Base-by-base conservation (phyloP, 805 yeast species). In the Dipodascus geniculatus region DNA sequence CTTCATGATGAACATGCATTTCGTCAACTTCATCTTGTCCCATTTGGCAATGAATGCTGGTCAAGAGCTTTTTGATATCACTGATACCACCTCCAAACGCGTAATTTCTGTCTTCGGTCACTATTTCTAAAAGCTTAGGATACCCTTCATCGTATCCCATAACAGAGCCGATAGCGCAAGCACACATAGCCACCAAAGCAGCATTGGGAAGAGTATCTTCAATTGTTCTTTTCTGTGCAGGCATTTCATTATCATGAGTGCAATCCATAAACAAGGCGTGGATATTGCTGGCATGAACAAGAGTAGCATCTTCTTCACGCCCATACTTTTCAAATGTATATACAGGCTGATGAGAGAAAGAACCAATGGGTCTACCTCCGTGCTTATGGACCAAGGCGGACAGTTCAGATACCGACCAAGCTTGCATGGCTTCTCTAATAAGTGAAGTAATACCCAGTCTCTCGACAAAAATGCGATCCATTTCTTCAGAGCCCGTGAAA, bases 191-290 rank as follows among this genome's bases (percentile, higher is more conserved):
- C 2, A 93, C 97, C 52, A 91, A 73, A 0, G 96, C 99, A 2
- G 97, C 97, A 62, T 85, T 91, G 8, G 97, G 95, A 48, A 91
- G 74, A 0, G 98, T 90, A 63, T 91, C 99, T 64, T 90, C 96
- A 1, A 87, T 84, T 0, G 96, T 89, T 65, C 98, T 80, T 69
- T 85, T 88, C 61, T 91, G 95, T 48, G 75, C 77, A 1, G 97
- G 96, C 20, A 82, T 83, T 69, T 89, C 93, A 64, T 91, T 91
- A 67, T 91, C 99, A 67, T 91, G 99, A 1, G 98, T 90, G 63
- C 97, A 91, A 65, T 93, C 98, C 97, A 93, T 91, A 61, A 91
- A 85, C 61, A 93, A 73, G 0, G 98, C 96, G 69, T 89, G 97
- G 2, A 96, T 95, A n/a, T 83, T 80, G 48, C 82, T 78, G 2